Base-by-base conservation (phyloP, 108 stramenopile species). In the Cylindrotheca fusiformis region DNA sequence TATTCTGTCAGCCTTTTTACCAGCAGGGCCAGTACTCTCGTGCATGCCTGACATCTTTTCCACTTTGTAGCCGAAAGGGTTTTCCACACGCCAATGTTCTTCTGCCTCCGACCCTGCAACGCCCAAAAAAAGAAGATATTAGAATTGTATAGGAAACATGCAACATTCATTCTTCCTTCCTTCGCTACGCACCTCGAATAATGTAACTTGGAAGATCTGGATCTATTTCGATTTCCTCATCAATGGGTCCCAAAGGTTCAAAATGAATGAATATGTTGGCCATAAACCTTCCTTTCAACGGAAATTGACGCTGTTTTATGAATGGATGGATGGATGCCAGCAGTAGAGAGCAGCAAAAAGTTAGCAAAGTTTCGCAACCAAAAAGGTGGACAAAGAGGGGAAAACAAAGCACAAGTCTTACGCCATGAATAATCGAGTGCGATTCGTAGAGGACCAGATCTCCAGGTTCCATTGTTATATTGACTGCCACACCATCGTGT, bases 401-500 rank as follows among this genome's bases (percentile, higher is more conserved):
- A n/a, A n/a, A n/a, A n/a, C n/a, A n/a, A n/a, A n/a, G n/a, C n/a
- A n/a, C n/a, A n/a, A n/a, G n/a, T n/a, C 63, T 36, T 52, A 64
- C 63, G 49, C 97, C 97, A 68, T 98, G 97, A 41, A 96, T 62
- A 36, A 95, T 75, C 23, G 91, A 87, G 62, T 88, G 86, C 63
- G 76, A 77, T 70, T 98, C 97, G 57, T 96, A 96, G 30, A 95
- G 63, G 4, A 96, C 79, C 85, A 96, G 77, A 58, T 97, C 96
- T 19, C 96, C 92, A 24, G 89, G 89, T 32, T 67, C 58, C 72
- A 79, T 79, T 2, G 95, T 95, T 21, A 97, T 77, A 68, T 96
- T 95, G 65, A 78, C 69, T 2, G 93, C 94, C 27, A 67, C 72
- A 3, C 94, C 97, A 62, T 90, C 85, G 60, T 93, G 95, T 49